Conservation (phyloP, 2,329 filamentous ascomycete genomes). For the Mariannaea sp. region DNA sequence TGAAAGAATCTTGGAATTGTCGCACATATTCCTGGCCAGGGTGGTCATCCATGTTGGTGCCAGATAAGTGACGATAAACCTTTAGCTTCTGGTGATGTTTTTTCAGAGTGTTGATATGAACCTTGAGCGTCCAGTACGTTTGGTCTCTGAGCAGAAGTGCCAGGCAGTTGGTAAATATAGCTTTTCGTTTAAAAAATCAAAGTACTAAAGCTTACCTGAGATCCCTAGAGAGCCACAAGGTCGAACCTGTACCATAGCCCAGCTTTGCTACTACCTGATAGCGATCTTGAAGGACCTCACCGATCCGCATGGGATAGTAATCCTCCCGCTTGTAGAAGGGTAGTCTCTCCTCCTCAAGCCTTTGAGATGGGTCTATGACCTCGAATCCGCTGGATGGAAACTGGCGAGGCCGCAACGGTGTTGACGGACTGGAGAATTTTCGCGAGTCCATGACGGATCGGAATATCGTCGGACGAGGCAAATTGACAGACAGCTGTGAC, state of each 20-base stretch:
- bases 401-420: background rate
- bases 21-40: slow-evolving; percentile 40
- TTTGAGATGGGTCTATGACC: background rate
- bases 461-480: too few species aligned
- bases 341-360: slow-evolving; percentile 37
- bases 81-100: background rate
- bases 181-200: background rate
- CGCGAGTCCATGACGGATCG: background rate
- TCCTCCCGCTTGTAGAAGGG: slow-evolving; percentile 34
- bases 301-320: slow-evolving; percentile 45
- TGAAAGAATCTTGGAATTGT: slow-evolving; percentile 44
- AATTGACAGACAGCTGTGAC: too few species aligned
- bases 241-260: slow-evolving; percentile 48
- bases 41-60: slow-evolving; percentile 32
- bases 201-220: slow-evolving; percentile 31
- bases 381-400: background rate
- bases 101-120: background rate
- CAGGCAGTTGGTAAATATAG: background rate
- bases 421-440: background rate
- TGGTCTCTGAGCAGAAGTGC: background rate
- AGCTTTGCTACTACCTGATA: slow-evolving; percentile 50
- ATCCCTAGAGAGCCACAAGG: slow-evolving; percentile 50
- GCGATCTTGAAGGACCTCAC: slow-evolving; percentile 39
- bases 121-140: background rate
- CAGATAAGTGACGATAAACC: background rate